Evolutionary conservation across 129 eudicot genomes (phyloP).

Genomic region (Daucus carota): DNA sequence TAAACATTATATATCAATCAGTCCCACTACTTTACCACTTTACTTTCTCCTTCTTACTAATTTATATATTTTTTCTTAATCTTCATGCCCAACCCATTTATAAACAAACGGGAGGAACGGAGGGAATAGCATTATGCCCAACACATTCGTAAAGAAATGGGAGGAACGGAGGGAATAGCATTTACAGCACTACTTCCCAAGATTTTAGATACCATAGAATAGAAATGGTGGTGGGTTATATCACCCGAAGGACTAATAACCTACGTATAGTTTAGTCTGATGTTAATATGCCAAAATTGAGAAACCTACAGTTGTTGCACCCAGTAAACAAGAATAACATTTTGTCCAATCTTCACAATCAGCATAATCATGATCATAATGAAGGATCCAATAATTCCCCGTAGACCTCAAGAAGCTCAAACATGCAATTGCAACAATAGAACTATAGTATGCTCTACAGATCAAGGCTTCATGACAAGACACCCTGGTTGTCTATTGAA

Average conservation of each 20-base stretch:
- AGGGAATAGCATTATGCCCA: too few relatives aligned
- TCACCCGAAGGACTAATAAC: not conserved
- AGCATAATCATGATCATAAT: not conserved
- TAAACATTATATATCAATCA: too few relatives aligned
- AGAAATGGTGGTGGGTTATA: not conserved
- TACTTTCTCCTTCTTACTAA: too few relatives aligned
- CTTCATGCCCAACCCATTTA: too few relatives aligned
- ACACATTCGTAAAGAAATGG: too few relatives aligned
- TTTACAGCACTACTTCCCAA: not conserved
- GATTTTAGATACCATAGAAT: not conserved
- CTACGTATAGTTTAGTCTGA: not conserved
- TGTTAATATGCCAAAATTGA: not conserved
- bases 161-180: too few relatives aligned
- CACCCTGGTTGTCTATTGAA: not conserved
- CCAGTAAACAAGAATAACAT: not conserved
- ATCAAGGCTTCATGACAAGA: not conserved
- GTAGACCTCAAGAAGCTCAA: not conserved
- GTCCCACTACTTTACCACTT: too few relatives aligned
- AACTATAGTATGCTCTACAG: not conserved
- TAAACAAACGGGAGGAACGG: too few relatives aligned
- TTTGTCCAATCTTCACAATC: not conserved
- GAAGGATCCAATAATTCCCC: not conserved
- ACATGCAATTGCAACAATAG: not conserved
- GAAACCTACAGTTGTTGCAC: not conserved
- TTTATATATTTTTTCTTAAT: too few relatives aligned